Base-by-base conservation (phyloP, 352 stramenopile genomes). In the Phytophthora pistaciae region DNA sequence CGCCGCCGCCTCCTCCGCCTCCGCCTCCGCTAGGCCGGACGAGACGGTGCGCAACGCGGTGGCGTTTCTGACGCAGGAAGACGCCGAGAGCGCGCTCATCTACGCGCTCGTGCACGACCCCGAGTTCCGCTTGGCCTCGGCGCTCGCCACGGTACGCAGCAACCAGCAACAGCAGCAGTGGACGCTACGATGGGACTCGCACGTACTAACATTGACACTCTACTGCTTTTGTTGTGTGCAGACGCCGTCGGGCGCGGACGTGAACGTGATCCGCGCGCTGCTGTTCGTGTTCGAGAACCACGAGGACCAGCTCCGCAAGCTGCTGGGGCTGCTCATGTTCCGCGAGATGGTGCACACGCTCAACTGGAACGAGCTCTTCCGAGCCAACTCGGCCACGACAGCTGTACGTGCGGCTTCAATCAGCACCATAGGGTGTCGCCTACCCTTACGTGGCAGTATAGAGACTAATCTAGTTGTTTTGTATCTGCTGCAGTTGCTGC, bases 291-390 rank as follows among this genome's bases (percentile, higher is more conserved):
- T 94, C 59, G 87, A 91, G 48, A 68, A 68, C 50, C 85, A 90
- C 72, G 87, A 94, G 61, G 87, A 94, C 61, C 85, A 94, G 31
- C 72, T 94, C 57, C 85, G 81, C 9, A 87, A 87, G 66, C 75
- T 92, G 21, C 33, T 94, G 29, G 80, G 82, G 11, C 65, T 90
- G 67, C 82, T 92, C 72, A 91, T 94, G 87, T 79, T 92, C 57
- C 80, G 77, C 29, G 87, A 94, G 66, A 94, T 94, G 87, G 74
- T 90, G 60, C 82, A 86, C 65, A 94, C 87, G 50, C 64, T 85
- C 53, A 92, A 94, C 71, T 94, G 87, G 87, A 92, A 91, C 78
- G 85, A 94, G 60, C 82, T 94, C 55, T 94, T 94, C 64, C 85
- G 87, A 71, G 87, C 87, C 67, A 94, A 92, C 65, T 94, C 87